These are phyloP conservation scores for Salinomyces thailandicus DNA, from an alignment of 2,329 filamentous ascomycete species.

Conservation along the genomic window DNA sequence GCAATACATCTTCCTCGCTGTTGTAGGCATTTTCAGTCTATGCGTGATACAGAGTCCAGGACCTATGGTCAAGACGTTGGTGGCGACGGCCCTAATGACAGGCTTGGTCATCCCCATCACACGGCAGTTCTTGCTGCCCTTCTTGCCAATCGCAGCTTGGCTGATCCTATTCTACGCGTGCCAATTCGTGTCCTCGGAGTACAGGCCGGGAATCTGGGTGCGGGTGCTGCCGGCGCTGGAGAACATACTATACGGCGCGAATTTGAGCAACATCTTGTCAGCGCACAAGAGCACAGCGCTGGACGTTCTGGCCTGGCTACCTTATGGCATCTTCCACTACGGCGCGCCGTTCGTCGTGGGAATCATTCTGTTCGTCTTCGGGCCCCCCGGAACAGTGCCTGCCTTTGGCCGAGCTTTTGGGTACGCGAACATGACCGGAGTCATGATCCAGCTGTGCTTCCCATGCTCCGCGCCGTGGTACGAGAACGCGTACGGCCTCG, in stretches of 20 bases:
- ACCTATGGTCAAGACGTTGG: slow-evolving; percentile 64
- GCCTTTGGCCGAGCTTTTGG: slow-evolving; percentile 81
- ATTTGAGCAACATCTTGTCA: slow-evolving; percentile 89
- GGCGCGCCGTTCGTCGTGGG: slow-evolving; percentile 73
- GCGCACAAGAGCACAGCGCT: slow-evolving; percentile 75
- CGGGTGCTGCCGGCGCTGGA: slow-evolving; percentile 87
- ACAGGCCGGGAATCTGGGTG: slow-evolving; percentile 89
- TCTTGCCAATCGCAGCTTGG: slow-evolving; percentile 75
- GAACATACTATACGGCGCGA: slow-evolving; percentile 92
- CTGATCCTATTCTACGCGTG: slow-evolving; percentile 85
- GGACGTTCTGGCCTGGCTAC: slow-evolving; percentile 84
- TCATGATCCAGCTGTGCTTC: slow-evolving; percentile 79
- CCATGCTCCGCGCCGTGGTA: slow-evolving; percentile 97
- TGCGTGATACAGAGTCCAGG: slow-evolving; percentile 70
- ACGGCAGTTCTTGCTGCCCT: slow-evolving; percentile 82
- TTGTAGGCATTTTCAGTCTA: slow-evolving; percentile 71
- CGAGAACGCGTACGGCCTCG: slow-evolving; percentile 82
- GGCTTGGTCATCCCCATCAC: slow-evolving; percentile 74
- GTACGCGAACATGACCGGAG: slow-evolving; percentile 82
- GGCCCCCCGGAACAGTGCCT: slow-evolving; percentile 71
- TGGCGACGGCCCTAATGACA: slow-evolving; percentile 55
- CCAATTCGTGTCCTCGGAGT: slow-evolving; percentile 81
- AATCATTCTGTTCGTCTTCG: slow-evolving; percentile 74
- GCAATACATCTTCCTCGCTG: slow-evolving; percentile 68
- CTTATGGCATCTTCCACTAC: slow-evolving; percentile 87